Conservation (phyloP, 345 rosid species). For the Nephelium lappaceum region DNA sequence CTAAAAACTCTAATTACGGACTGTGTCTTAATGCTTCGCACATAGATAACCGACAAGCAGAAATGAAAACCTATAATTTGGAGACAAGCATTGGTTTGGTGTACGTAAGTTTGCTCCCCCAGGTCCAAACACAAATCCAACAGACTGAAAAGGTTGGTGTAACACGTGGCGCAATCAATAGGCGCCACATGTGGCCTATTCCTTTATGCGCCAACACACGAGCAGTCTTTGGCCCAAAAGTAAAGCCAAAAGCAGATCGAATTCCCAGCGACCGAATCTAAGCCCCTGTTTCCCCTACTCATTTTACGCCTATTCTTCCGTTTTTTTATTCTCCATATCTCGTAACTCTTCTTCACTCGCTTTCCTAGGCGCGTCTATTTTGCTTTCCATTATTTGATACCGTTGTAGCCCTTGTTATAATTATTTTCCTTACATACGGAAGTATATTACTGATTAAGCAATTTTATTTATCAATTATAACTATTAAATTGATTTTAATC, state of each 20-base stretch:
- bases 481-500: too few relatives aligned
- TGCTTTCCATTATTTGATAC: background rate
- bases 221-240: conserved; percentile 19
- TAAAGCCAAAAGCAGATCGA: conserved; percentile 26
- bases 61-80: background rate
- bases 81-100: conserved; percentile 10
- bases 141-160: background rate
- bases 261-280: conserved; percentile 29
- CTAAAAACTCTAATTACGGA: too few relatives aligned
- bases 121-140: conserved; percentile 5
- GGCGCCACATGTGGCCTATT: background rate
- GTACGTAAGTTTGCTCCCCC: conserved; percentile 28
- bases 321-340: background rate
- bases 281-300: background rate
- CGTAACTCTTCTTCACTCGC: background rate
- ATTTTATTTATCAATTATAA: too few relatives aligned
- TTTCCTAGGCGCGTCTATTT: background rate
- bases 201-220: conserved; percentile 27
- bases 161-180: background rate
- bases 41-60: background rate
- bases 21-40: too few relatives aligned
- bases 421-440: too few relatives aligned
- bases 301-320: background rate
- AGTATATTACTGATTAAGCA: too few relatives aligned
- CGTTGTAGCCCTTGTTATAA: too few relatives aligned